Evolutionary conservation across 208 protist genomes (phyloP).

Genomic region (Acanthamoeba triangularis): DNA sequence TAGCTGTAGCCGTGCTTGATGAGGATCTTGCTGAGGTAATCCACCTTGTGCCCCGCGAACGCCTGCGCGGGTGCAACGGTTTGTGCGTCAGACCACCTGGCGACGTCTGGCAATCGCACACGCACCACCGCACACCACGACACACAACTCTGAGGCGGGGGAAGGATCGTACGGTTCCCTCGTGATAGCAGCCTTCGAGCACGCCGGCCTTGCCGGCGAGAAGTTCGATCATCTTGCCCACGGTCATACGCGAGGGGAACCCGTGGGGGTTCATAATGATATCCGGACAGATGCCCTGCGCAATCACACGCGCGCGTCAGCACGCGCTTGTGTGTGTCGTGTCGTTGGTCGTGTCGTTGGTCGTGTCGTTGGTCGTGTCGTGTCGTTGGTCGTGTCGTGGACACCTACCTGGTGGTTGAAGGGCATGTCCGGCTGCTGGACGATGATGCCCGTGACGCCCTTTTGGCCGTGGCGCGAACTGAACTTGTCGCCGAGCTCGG

Average conservation of each 20-base stretch:
- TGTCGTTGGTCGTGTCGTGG: no score
- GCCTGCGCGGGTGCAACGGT: conserved; percentile 84
- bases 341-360: no score
- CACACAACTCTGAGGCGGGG: no score
- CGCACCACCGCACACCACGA: no score
- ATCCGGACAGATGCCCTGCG: conserved; percentile 96
- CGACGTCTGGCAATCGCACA: background rate
- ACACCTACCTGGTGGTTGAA: conserved; percentile 96
- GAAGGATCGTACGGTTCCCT: conserved; percentile 93
- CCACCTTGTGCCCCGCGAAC: conserved; percentile 97
- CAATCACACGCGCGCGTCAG: background rate
- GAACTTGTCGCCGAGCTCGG: conserved; percentile 99
- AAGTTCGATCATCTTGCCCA: conserved; percentile 99
- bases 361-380: no score
- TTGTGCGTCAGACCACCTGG: background rate
- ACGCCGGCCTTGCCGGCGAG: conserved; percentile 98
- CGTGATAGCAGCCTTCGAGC: conserved; percentile 94
- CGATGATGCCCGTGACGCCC: conserved; percentile 99
- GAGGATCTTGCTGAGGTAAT: conserved; percentile 94
- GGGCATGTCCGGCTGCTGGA: conserved; percentile 99
- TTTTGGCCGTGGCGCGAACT: conserved; percentile 99
- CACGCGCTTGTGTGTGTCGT: background rate
- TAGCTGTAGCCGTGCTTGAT: conserved; percentile 98
- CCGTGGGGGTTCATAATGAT: conserved; percentile 99
- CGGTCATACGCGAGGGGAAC: conserved; percentile 99